These are phyloP conservation scores for Cercospora zeina DNA, from an alignment of 2,329 filamentous ascomycete species.

Conservation along the genomic window DNA sequence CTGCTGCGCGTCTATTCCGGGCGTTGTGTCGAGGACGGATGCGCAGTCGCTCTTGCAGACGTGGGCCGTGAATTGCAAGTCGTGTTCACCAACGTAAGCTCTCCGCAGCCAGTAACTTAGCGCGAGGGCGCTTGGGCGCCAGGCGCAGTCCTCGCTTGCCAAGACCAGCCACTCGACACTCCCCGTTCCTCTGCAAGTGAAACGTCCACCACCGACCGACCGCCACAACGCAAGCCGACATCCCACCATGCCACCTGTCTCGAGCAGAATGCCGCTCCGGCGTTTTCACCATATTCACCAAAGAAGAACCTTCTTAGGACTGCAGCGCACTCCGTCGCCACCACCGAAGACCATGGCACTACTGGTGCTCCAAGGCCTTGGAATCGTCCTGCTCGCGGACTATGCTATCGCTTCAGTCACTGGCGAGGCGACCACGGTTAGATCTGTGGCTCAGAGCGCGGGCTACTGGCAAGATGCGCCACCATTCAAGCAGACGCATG, in stretches of 20 bases:
- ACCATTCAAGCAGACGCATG: slow-evolving; percentile 29
- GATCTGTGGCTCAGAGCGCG: slow-evolving; percentile 34
- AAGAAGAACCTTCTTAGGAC: slow-evolving; percentile 36
- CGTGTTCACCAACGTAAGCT: slow-evolving; percentile 11
- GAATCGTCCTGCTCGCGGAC: slow-evolving; percentile 38
- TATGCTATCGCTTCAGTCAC: slow-evolving; percentile 31
- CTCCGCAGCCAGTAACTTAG: slow-evolving; percentile 1
- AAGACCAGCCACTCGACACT: slow-evolving; percentile 5
- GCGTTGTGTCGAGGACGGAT: not conserved
- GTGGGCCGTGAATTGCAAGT: slow-evolving; percentile 2
- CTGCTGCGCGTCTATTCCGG: slow-evolving; percentile 1
- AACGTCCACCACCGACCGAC: slow-evolving; percentile 6
- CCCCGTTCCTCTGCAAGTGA: slow-evolving; percentile 7
- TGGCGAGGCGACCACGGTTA: slow-evolving; percentile 30
- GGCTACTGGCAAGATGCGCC: slow-evolving; percentile 34
- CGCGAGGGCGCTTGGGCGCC: too few relatives aligned
- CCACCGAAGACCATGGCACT: slow-evolving; percentile 37
- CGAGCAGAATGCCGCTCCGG: not conserved
- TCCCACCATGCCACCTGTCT: slow-evolving; percentile 11
- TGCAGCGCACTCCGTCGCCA: slow-evolving; percentile 37
- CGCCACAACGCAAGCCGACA: not conserved
- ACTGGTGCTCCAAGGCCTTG: slow-evolving; percentile 40
- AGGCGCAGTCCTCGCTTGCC: slow-evolving; percentile 1
- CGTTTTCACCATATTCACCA: slow-evolving; percentile 19
- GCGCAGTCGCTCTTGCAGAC: slow-evolving; percentile 8